Evolutionary conservation across 352 stramenopile species (phyloP).

Genomic region (Sclerospora graminicola): DNA sequence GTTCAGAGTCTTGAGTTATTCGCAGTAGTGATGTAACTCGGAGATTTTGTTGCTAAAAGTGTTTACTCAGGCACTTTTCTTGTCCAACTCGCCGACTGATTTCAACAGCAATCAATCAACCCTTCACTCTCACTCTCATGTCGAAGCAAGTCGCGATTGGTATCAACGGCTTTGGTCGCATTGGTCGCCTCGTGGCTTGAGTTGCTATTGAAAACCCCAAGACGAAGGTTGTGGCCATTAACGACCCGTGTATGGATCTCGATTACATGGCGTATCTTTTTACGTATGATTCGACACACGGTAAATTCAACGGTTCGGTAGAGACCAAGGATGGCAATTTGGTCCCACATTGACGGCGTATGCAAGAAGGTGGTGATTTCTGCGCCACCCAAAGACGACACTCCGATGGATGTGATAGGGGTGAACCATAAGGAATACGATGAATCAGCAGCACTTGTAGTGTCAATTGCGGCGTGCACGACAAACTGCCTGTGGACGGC

Average conservation of each 20-base stretch:
- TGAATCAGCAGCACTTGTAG: slow-evolving; percentile 86
- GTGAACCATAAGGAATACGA: slow-evolving; percentile 95
- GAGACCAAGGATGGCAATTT: too few species aligned
- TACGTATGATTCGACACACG: slow-evolving; percentile 87
- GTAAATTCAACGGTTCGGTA: too few species aligned
- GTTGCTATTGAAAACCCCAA: slow-evolving; percentile 80
- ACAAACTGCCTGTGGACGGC: slow-evolving; percentile 96
- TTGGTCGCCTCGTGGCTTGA: too few species aligned
- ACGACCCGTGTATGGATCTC: slow-evolving; percentile 90
- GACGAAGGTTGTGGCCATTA: slow-evolving; percentile 88
- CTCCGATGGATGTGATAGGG: slow-evolving; percentile 97
- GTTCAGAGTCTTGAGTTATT: too few species aligned
- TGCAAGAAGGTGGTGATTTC: slow-evolving; percentile 95
- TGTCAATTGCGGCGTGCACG: slow-evolving; percentile 98
- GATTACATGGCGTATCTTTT: slow-evolving; percentile 96
- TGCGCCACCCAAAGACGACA: slow-evolving; percentile 92
- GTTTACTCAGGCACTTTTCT: too few species aligned
- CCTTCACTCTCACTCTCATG: too few species aligned
- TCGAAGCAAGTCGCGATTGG: too few species aligned
- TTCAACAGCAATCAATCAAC: too few species aligned
- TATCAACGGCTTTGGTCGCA: too few species aligned
- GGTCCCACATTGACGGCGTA: slow-evolving; percentile 85
- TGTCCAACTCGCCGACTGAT: too few species aligned
- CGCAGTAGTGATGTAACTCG: too few species aligned
- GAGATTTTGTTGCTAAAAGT: too few species aligned